A percentile compares a stretch with the other conserved stretches of the same genome.
These are phyloP conservation scores for Stromatinia cepivora DNA, from an alignment of 2,329 filamentous ascomycete genomes.

Conservation along the genomic window DNA sequence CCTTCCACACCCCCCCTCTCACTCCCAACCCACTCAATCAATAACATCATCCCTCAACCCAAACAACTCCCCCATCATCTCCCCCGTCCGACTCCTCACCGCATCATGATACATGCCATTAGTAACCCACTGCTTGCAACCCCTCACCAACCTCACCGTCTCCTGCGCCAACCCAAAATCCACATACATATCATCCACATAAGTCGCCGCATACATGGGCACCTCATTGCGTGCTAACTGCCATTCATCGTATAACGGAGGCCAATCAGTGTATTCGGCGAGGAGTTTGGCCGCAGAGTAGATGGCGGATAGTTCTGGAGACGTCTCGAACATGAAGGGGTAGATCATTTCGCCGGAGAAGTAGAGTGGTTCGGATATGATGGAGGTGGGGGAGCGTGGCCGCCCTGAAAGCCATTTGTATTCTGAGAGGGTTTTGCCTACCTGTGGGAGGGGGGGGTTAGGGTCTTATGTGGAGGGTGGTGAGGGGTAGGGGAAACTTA, in stretches of 20 bases:
- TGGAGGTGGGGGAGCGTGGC: constrained; percentile 39
- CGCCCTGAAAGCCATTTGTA: constrained; percentile 46
- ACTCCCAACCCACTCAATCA: constrained; percentile 44
- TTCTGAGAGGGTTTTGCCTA: constrained; percentile 16
- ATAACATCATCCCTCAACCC: constrained; percentile 69
- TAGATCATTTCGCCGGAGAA: constrained; percentile 95
- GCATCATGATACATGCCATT: constrained; percentile 89
- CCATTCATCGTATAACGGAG: constrained; percentile 70
- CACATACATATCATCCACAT: constrained; percentile 90
- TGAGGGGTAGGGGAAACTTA: background rate
- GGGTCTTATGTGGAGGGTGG: background rate
- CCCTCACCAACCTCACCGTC: constrained; percentile 73
- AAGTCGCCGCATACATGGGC: constrained; percentile 82
- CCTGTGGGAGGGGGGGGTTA: background rate
- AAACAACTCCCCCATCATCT: constrained; percentile 76
- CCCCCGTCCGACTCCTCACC: constrained; percentile 68
- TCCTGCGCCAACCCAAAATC: constrained; percentile 71
- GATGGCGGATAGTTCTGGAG: constrained; percentile 71
- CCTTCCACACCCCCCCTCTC: too few relatives aligned
- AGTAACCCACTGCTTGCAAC: constrained; percentile 78
- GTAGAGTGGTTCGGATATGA: constrained; percentile 57
- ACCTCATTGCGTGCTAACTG: constrained; percentile 76
- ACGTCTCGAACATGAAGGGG: constrained; percentile 80
- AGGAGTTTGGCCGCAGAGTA: constrained; percentile 68
- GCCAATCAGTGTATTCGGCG: constrained; percentile 69